Conservation (phyloP, 208 protist species). For the Leishmania turanica region DNA sequence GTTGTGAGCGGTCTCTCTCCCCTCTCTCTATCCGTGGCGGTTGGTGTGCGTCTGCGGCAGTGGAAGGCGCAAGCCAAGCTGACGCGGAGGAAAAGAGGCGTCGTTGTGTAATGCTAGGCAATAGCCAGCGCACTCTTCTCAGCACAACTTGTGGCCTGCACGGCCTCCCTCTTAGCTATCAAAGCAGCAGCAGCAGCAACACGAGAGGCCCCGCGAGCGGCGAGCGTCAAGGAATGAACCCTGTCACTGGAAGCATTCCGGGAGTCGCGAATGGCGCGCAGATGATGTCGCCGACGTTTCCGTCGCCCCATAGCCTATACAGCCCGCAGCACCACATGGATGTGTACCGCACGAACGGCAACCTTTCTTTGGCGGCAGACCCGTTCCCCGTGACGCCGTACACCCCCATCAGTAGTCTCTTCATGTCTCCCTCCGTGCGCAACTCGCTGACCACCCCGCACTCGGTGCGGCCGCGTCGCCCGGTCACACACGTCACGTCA, state of each 20-base stretch:
- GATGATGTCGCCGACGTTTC: conserved; percentile 52
- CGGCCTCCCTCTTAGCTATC: not conserved
- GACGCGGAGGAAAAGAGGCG: not conserved
- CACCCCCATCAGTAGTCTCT: conserved; percentile 69
- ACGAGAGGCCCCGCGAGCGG: conserved; percentile 3
- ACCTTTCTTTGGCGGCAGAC: conserved; percentile 49
- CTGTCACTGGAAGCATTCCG: conserved; percentile 27
- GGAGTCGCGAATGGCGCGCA: conserved; percentile 27
- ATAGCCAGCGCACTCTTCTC: not conserved
- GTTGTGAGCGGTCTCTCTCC: not conserved
- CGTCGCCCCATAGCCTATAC: conserved; percentile 67
- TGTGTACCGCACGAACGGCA: conserved; percentile 63
- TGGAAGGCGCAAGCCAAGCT: not conserved
- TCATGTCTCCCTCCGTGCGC: conserved; percentile 72
- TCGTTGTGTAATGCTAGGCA: conserved; percentile 1
- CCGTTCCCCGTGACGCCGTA: conserved; percentile 86
- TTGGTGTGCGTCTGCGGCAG: not conserved
- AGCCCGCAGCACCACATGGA: conserved; percentile 63
- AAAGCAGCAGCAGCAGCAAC: not conserved
- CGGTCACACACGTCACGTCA: conserved; percentile 75
- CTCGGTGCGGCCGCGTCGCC: conserved; percentile 38
- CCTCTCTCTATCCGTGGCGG: not conserved
- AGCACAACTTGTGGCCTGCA: conserved; percentile 1
- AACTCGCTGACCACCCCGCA: conserved; percentile 45
- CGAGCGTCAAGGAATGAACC: conserved; percentile 21